Percentiles rank a stretch among this genome's conserved stretches.
phyloP scores from a whole-genome alignment of 345 rosid genomes.

The Ceriops tagal region DNA sequence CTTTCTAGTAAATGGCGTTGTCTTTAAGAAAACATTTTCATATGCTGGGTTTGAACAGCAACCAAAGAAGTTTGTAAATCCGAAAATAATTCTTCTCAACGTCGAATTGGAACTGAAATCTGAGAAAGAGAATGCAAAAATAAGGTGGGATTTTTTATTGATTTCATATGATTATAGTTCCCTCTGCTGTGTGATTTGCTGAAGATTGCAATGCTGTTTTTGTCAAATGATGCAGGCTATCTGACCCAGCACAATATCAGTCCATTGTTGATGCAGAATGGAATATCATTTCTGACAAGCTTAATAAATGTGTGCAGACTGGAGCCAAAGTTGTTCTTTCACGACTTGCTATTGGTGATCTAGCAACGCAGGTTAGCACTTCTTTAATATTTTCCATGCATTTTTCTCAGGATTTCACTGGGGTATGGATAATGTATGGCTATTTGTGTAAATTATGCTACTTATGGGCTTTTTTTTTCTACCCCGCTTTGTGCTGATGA shows the following conservation, averaged over 20 bases:
- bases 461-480: not conserved
- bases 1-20: constrained; percentile 93
- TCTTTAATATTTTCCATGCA: not conserved
- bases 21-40: constrained; percentile 96
- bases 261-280: constrained; percentile 99
- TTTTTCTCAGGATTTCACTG: not conserved
- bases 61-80: constrained; percentile 83
- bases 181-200: constrained; percentile 8
- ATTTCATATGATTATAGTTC: not conserved
- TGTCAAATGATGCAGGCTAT: constrained; percentile 48
- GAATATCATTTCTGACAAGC: constrained; percentile 97
- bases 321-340: constrained; percentile 98
- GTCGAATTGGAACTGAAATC: constrained; percentile 94
- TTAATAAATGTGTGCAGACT: constrained; percentile 89
- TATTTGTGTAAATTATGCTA: no score
- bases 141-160: constrained; percentile 49
- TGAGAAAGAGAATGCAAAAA: constrained; percentile 99
- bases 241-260: constrained; percentile 96
- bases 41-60: constrained; percentile 99
- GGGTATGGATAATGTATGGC: not conserved
- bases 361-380: constrained; percentile 80
- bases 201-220: constrained; percentile 8
- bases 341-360: constrained; percentile 95
- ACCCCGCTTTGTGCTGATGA: not conserved
- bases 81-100: constrained; percentile 76